Evolutionary conservation across 345 rosid genomes (phyloP), one percentile per base, ranked within the genome.

Genomic region (Kandelia obovata): DNA sequence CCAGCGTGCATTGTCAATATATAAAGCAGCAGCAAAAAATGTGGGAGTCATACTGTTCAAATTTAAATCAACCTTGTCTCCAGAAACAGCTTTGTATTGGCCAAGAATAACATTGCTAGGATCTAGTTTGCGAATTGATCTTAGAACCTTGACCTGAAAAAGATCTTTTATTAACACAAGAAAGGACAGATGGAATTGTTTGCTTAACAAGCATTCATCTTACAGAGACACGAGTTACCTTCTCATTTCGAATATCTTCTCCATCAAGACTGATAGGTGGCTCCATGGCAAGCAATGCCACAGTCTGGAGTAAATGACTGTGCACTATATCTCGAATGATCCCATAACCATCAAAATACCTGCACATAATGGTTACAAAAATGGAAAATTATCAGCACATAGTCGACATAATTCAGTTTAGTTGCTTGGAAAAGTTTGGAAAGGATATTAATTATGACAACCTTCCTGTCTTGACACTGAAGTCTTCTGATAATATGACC

Each of bases 1-100:
- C 96, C 96, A 90, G 53, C 94, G 88, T 57, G 89, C 88, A 88
- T 88, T 90, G 61, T 90, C 90, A 27, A 90, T 86, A 80, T 77
- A 88, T 47, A 90, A 66, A 37, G 96, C 90, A 70, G 89, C 89
- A 69, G 89, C 89, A 55, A 87, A 90, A 68, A 58, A 88, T 5
- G 92, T 85, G 4, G 96, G 92, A 7, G 86, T 83, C 74, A 66
- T 68, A 64, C 77, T 75, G 70, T 77, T 76, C 68, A 73, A 60
- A 49, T 69, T 59, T 56, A 80, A 77, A 31, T 78, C 82, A 52
- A 74, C 71, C 70, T 83, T 75, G 43, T 81, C 85, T 51, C 62
- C 77, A 21, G 82, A 73, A 67, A 80, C 78, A 60, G 81, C 78
- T 83, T 82, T 87, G 59, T 84, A 88, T 75, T 88, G 92, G 60